Conservation (phyloP, 345 rosid genomes). For the Linum tenue region DNA sequence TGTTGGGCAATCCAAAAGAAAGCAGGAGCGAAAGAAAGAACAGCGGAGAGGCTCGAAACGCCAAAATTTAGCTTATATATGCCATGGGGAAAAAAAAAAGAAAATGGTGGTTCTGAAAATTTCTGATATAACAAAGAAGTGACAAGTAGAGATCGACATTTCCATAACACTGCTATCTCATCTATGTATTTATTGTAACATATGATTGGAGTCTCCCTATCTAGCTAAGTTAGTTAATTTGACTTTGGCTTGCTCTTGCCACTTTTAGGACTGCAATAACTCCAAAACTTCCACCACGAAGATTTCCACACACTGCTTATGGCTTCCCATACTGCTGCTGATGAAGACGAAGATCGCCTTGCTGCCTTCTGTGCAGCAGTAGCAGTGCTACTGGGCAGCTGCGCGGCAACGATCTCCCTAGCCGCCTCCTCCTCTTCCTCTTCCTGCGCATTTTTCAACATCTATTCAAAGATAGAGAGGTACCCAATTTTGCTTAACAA, state of each 20-base stretch:
- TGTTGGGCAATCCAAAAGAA: no score
- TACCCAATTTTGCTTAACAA: not conserved
- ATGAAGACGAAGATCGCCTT: conserved; percentile 9
- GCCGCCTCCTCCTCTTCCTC: conserved; percentile 14
- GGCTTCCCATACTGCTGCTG: conserved; percentile 18
- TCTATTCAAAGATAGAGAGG: not conserved
- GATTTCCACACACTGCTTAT: conserved; percentile 30
- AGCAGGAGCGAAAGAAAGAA: no score
- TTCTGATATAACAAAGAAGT: not conserved
- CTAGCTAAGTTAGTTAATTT: conserved; percentile 5
- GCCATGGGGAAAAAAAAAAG: not conserved
- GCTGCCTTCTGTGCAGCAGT: conserved; percentile 16
- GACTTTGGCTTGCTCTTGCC: conserved; percentile 11
- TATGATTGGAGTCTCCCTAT: not conserved
- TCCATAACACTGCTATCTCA: not conserved
- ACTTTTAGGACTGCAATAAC: not conserved
- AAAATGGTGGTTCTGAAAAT: not conserved
- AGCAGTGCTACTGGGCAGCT: conserved; percentile 7
- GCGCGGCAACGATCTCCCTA: not conserved
- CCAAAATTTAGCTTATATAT: conserved; percentile 2
- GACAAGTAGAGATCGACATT: conserved; percentile 3
- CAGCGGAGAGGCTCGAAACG: not conserved
- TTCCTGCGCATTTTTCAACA: conserved; percentile 24
- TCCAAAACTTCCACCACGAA: conserved; percentile 37
- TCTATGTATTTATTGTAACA: not conserved